These are phyloP conservation scores for Naumovozyma castellii DNA, from an alignment of 805 yeast species.

Conservation along the genomic window DNA sequence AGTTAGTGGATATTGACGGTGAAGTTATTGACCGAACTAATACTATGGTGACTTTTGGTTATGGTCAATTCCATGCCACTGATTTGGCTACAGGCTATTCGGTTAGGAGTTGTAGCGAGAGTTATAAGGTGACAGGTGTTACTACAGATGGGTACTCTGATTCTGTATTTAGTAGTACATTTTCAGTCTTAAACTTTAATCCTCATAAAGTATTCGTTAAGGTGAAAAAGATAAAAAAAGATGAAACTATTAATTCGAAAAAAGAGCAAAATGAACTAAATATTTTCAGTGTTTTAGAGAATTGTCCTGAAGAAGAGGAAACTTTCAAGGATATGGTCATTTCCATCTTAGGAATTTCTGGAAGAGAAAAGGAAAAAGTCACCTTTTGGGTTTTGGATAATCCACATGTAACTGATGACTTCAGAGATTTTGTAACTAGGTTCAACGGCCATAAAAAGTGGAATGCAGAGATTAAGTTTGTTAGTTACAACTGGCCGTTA, in stretches of 20 bases:
- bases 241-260: not conserved
- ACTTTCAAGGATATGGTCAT: constrained; percentile 12
- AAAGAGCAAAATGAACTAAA: constrained; percentile 6
- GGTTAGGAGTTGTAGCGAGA: constrained; percentile 15
- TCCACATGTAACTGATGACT: constrained; percentile 34
- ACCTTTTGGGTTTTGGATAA: constrained; percentile 78
- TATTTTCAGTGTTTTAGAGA: constrained; percentile 16
- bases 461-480: constrained; percentile 37
- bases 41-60: constrained; percentile 76
- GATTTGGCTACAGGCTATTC: constrained; percentile 6
- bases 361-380: constrained; percentile 26
- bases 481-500: constrained; percentile 87
- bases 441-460: constrained; percentile 6
- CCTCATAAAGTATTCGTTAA: constrained; percentile 18
- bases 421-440: constrained; percentile 49
- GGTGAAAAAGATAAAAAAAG: constrained; percentile 2
- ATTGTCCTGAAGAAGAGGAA: constrained; percentile 9
- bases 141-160: constrained; percentile 21
- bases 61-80: constrained; percentile 49
- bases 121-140: constrained; percentile 16
- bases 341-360: constrained; percentile 3
- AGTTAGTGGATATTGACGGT: constrained; percentile 29
- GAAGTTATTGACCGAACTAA: constrained; percentile 41
- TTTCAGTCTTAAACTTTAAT: constrained; percentile 11
- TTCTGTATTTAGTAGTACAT: constrained; percentile 8